Evolutionary conservation across 1,284 basidiomycete genomes (phyloP), one percentile per base, ranked within the genome.

Genomic region (Hortiboletus rubellus): DNA sequence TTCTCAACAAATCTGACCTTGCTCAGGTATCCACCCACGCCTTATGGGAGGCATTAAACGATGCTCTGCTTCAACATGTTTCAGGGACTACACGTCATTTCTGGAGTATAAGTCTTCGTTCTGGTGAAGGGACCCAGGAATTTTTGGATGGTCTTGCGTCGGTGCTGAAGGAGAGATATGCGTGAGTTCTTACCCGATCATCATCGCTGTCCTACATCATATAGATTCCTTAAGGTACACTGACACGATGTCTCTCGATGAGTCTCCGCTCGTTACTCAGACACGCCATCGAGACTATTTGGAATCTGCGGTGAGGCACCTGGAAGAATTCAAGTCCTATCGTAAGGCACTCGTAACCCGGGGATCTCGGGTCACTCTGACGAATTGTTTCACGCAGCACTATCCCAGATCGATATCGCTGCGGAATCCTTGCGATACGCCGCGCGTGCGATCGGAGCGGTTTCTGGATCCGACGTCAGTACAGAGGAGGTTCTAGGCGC

Each of bases 381-480:
- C 36, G 4, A 38, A 12, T 18, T 11, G 17, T 58, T 47, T 57
- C 12, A 14, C 9, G 40, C 41, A 71, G 72, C 72, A 15, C 18
- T 62, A 3, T 64, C 66, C 11, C 69, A 72, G 80, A 46, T 94
- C 6, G 91, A 94, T 3, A 71, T 91, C 11, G 91, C 84, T 4
- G 92, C 92, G 0, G 94, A 96, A 70, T 91, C 94, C 67, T 76
- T 96, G 38, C 83, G 93, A 22, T 92, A 92, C 68, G 93, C 92
- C 4, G 87, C 89, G 0, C 81, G 83, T 55, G 85, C 90, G 7
- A 79, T 96, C n/a, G 92, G 91, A 2, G 84, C 85, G 57, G 82
- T 95, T 17, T 87, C 89, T 5, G 92, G 93, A 3, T 68, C 79
- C 27, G 83, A 85, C 50, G 81, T 87, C 33, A 66, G 71, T 38